Evolutionary conservation across 257 asterid species (phyloP).

Genomic region (Solanum chiquidenum): DNA sequence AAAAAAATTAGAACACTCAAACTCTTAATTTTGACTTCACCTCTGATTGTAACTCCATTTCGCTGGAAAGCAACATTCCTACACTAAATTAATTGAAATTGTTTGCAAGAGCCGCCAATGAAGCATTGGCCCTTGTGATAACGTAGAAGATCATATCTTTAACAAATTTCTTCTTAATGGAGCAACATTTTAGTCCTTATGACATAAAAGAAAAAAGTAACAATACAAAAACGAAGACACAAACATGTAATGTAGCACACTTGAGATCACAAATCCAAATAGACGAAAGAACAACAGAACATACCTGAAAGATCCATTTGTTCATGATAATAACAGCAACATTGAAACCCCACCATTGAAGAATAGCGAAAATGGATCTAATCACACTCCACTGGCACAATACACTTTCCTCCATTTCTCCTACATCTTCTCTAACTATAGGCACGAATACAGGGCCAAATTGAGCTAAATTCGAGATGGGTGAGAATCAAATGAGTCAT

Average conservation of each 20-base stretch:
- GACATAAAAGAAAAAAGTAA: neutral
- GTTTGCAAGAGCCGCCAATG: neutral
- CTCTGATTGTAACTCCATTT: neutral
- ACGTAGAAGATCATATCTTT: too few species aligned
- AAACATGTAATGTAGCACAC: neutral
- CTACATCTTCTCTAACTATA: neutral
- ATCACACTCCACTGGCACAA: conserved; percentile 20
- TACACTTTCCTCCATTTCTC: conserved; percentile 18
- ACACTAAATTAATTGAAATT: neutral
- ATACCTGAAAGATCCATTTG: conserved; percentile 39
- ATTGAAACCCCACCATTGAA: conserved; percentile 37
- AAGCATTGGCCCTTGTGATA: neutral
- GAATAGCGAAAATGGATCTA: conserved; percentile 21
- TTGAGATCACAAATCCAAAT: neutral
- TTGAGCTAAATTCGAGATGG: neutral
- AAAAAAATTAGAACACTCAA: too few species aligned
- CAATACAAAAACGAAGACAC: neutral
- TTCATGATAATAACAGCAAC: conserved; percentile 37
- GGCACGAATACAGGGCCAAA: neutral
- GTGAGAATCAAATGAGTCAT: neutral
- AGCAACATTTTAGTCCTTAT: neutral
- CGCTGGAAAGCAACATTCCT: neutral
- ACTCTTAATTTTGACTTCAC: too few species aligned
- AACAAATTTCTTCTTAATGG: neutral
- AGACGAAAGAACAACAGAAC: neutral